Conservation (phyloP, 116 monocot species). For the Dioscorea cayenensis region DNA sequence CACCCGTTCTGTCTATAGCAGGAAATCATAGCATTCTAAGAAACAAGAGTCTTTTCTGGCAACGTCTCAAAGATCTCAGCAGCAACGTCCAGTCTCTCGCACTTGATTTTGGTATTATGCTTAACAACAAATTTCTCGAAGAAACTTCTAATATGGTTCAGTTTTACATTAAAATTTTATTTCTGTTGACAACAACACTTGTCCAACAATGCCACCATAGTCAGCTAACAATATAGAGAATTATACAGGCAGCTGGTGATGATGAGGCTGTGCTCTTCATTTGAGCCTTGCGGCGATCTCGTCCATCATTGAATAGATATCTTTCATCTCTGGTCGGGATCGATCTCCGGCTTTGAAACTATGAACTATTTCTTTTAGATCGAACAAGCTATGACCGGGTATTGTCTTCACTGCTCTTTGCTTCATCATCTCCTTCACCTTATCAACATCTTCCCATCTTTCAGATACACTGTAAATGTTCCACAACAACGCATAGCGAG, state of each 20-base stretch:
- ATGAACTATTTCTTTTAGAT: conserved; percentile 46
- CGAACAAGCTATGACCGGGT: conserved; percentile 31
- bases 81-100: conserved; percentile 55
- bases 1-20: conserved; percentile 59
- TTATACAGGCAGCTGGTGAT: too few relatives aligned
- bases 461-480: conserved; percentile 40
- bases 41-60: conserved; percentile 39
- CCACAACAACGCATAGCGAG: conserved; percentile 33
- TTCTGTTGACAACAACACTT: too few relatives aligned
- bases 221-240: too few relatives aligned
- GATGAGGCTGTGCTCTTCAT: too few relatives aligned
- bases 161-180: too few relatives aligned
- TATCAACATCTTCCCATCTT: conserved; percentile 35
- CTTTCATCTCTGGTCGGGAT: neutral
- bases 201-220: too few relatives aligned
- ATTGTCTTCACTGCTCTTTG: conserved; percentile 22
- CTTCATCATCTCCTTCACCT: conserved; percentile 33
- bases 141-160: too few relatives aligned
- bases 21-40: conserved; percentile 89
- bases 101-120: too few relatives aligned
- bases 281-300: neutral
- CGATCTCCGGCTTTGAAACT: conserved; percentile 24
- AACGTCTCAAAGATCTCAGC: conserved; percentile 37
- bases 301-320: neutral
- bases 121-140: conserved; percentile 68